Base-by-base conservation (phyloP, 768 basidiomycete genomes). In the Tricholomella constricta region DNA sequence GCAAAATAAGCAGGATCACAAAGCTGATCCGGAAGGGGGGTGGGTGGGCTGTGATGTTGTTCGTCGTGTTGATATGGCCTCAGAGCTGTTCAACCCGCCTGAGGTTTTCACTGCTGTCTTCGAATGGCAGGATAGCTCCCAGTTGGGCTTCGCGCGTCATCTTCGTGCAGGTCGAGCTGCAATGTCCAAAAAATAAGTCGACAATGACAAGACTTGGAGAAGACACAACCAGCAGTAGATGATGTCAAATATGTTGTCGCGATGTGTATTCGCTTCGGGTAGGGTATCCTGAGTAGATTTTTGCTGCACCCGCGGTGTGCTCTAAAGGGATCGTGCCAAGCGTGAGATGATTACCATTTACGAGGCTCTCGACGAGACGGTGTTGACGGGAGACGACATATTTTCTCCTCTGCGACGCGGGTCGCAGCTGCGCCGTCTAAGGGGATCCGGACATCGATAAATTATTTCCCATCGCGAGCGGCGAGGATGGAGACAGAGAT, bases 201-300 rank as follows among this genome's bases (percentile, higher is more conserved):
- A n/a, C n/a, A n/a, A n/a, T n/a, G n/a, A 63, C 47, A 53, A 57
- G 51, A 6, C 62, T 63, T 27, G 23, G 40, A 48, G n/a, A n/a
- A n/a, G n/a, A n/a, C n/a, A 9, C 9, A 6, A 49, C 20, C 19
- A 20, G 17, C 4, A 34, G 7, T 17, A 38, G 5, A 34, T 6
- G 6, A 14, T 22, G 32, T 19, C 35, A 20, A 31, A 38, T 17
- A 40, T 32, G 19, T 23, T 32, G 35, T 10, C 25, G 23, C n/a
- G 2, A 27, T 10, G 11, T 31, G 32, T 17, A 45, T 36, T 17
- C 12, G 14, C 15, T 10, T 3, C 29, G 15, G 26, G 31, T 42
- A 35, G 1, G 32, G 32, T 2, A 56, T 0, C 31, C 26, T 9
- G 48, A 40, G 20, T 20, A 27, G 12, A 48, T 51, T 12, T 11